Conservation (phyloP, 495 filamentous ascomycete species). For the Barbatosphaeria neglecta region DNA sequence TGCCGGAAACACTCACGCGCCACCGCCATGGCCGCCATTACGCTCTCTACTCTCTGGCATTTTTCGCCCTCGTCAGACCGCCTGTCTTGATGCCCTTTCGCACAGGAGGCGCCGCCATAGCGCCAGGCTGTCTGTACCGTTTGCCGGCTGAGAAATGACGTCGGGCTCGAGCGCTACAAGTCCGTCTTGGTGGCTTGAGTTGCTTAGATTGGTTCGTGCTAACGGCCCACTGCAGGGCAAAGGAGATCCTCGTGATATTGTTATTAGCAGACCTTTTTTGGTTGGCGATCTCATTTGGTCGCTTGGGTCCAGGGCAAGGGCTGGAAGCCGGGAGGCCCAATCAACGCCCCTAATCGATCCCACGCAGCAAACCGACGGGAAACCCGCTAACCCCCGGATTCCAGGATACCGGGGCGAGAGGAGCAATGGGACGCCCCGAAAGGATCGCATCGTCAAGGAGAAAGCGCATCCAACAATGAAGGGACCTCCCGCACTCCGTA, state of each 20-base stretch:
- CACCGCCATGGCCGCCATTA: no score
- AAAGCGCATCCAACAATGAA: neutral
- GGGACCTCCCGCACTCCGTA: neutral
- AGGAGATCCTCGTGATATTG: no score
- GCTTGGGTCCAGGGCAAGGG: neutral
- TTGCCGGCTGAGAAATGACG: neutral
- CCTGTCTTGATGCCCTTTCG: neutral
- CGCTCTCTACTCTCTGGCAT: neutral
- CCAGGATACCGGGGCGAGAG: neutral
- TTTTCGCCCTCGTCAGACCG: neutral
- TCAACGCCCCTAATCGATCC: neutral
- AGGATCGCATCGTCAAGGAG: neutral
- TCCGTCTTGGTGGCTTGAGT: neutral
- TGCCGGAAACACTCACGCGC: no score
- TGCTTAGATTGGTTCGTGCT: neutral
- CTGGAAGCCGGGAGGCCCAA: neutral
- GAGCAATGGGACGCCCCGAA: neutral
- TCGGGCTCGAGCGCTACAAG: neutral
- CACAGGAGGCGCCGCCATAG: neutral
- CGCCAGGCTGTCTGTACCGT: neutral
- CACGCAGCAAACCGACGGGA: neutral
- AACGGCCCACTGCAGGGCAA: neutral
- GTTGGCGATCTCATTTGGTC: neutral
- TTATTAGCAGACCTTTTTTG: neutral
- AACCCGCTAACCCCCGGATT: neutral